Base-by-base conservation (phyloP, 1,139 yeast genomes). In the Saccharomyces hybrid region DNA sequence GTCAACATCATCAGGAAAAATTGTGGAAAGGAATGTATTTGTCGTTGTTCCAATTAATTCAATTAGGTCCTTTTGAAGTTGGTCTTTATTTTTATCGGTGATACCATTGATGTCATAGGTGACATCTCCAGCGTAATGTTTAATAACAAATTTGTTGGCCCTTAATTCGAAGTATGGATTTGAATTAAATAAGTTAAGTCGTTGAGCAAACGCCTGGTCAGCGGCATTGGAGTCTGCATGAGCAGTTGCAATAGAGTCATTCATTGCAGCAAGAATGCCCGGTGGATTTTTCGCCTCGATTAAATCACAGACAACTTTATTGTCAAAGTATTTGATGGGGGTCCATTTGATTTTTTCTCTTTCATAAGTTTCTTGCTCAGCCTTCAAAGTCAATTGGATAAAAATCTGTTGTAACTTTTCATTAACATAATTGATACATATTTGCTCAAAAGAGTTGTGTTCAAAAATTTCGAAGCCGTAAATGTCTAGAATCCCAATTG, bases 41-140 rank as follows among this genome's bases (percentile, higher is more conserved):
- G 78, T 72, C 0, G 96, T 84, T 2, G 93, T 81, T 2, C 84
- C 76, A 56, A 95, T 75, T 64, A 93, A 74, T 63, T 91, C 91
- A 58, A 90, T 78, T 64, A 93, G 75, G 73, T 93, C 98, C 69
- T 89, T 87, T 71, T 88, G 83, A 79, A 95, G 77, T 62, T 89
- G 93, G 70, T 95, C 99, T 72, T 95, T 95, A 71, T 95, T 95
- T 72, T 95, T 95, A 70, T 95, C 99, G 2, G 99, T 93, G 89
- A 95, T 91, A 16, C 91, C 88, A 32, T 78, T 76, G 55, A 91
- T 85, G 61, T 91, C 96, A 67, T 95, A 95, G 34, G 91, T 86
- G 51, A 95, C 99, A 74, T 95, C 99, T 68, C 99, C 99, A 34
- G 99, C 99, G 74, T 95, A 95, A 72, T 95, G 99, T 73, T 89